Base-by-base conservation (phyloP, 164 flowering plant species). In the Vitis rotundifolia region DNA sequence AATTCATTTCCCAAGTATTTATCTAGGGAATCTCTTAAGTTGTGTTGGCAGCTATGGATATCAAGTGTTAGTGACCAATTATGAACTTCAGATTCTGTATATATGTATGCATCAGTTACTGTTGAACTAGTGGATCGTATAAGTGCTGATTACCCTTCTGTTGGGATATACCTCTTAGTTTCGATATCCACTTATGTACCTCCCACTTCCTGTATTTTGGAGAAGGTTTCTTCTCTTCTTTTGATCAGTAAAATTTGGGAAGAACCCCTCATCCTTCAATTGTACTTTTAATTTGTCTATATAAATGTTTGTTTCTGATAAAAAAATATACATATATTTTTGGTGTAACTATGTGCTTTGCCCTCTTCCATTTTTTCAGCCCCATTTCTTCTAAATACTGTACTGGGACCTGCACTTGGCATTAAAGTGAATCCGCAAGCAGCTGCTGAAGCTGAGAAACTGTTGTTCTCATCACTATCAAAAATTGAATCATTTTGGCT, bases 401-500 rank as follows among this genome's bases (percentile, higher is more conserved):
- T 67, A 1, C 82, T 95, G 58, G 94, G 73, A 49, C 91, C 97
- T 67, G 83, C 74, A 16, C 63, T 89, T 67, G 99, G 97, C 15
- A 81, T 26, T 68, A 81, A 80, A 9, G 52, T 77, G 73, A 85
- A 89, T 69, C 90, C 86, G 50, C 59, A 81, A 76, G 85, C 76
- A 73, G 93, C 97, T 60, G 88, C 85, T 28, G 83, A 87, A 74
- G 85, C 82, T 70, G 91, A 89, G 83, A 81, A 80, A 64, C 3
- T 86, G 54, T 59, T 94, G 68, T 70, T 69, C 2, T 64, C 78
- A 10, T 84, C 98, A 31, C 81, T 94, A 47, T 81, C 80, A 14
- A 85, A 67, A 59, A 78, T 94, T 29, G 97, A 92, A 75, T 77
- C 91, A 6, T 8, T 85, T 59, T 91, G 97, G 97, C 97, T 94